Base-by-base conservation (phyloP, 345 rosid species). In the Garcia nutans region DNA sequence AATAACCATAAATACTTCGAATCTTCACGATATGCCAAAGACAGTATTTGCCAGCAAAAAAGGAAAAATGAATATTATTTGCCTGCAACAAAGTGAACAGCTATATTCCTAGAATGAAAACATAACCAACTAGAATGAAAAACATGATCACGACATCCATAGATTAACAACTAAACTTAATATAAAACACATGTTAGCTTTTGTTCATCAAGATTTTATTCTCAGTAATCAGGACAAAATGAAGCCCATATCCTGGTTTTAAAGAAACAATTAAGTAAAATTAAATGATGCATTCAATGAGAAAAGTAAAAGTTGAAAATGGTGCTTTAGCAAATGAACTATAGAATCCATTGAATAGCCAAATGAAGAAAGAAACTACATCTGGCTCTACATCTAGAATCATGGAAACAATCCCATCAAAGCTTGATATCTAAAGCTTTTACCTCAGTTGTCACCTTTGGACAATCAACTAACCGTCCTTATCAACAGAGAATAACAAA, bases 11-110 rank as follows among this genome's bases (percentile, higher is more conserved):
- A 85, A 63, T 78, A 96, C 99, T 98, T 96, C 98, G 78, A 94
- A 84, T 55, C 96, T 97, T 65, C 97, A 84, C 79, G 92, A 82
- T 10, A 97, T 97, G 74, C 98, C 98, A 86, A 85, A 90, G 2
- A 92, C 84, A 47, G 97, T 92, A 78, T 88, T 92, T 67, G 94
- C 97, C 97, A 90, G 89, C 86, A 82, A 77, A 68, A 68, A 23
- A 45, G 33, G 12, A 10, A 68, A 47, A 8, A 68, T 15, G 8
- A 13, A 47, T 15, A 47, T 68, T 24, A 68, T 15, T 68, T 49
- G 9, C 71, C 49, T 23, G 20, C 59, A 71, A 55, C 12, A 78
- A 77, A 65, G 22, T 56, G 59, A 71, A 24, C 17, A 41, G 22
- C 45, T 24, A 23, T 24, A 52, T 28, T 72, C 63, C 55, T 13